Percentiles rank a stretch among this genome's conserved stretches.
These are phyloP conservation scores for Beauveria caledonica DNA, from an alignment of 2,329 filamentous ascomycete genomes.

Conservation along the genomic window DNA sequence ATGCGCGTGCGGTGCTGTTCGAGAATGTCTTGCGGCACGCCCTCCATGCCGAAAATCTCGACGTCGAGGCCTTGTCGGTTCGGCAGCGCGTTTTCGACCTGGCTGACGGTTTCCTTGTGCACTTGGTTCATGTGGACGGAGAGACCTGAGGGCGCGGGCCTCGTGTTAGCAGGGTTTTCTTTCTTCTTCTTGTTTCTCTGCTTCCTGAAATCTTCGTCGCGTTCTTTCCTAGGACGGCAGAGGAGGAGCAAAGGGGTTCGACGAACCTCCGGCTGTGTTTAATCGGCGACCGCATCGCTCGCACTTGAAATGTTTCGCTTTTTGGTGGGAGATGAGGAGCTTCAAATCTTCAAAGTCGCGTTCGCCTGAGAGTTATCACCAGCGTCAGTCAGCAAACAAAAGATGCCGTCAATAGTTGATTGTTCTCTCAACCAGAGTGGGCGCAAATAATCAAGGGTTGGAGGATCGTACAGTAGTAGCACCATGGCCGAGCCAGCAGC, in stretches of 20 bases:
- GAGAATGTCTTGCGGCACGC: constrained; percentile 78
- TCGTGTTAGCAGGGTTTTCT: neutral
- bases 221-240: neutral
- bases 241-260: neutral
- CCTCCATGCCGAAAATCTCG: constrained; percentile 98
- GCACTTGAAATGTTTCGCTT: constrained; percentile 99
- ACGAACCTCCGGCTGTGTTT: constrained; percentile 86
- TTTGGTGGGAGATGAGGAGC: constrained; percentile 93
- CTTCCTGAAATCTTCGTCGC: too few relatives aligned
- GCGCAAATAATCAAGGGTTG: neutral
- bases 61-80: constrained; percentile 80
- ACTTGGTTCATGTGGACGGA: constrained; percentile 98
- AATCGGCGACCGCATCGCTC: constrained; percentile 79
- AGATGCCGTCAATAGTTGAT: neutral
- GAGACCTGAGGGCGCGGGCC: constrained; percentile 51
- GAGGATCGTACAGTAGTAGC: constrained; percentile 72
- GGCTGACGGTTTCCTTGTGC: constrained; percentile 83
- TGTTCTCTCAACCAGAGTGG: neutral
- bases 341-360: constrained; percentile 97
- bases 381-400: neutral
- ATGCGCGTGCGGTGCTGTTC: constrained; percentile 81
- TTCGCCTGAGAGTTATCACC: constrained; percentile 47
- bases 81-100: constrained; percentile 85
- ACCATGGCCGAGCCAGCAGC: constrained; percentile 82
- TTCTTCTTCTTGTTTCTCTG: neutral